Evolutionary conservation across 139 green algal species (phyloP), one percentile per base, ranked within the genome.

Genomic region (Coccomyxa sp.): DNA sequence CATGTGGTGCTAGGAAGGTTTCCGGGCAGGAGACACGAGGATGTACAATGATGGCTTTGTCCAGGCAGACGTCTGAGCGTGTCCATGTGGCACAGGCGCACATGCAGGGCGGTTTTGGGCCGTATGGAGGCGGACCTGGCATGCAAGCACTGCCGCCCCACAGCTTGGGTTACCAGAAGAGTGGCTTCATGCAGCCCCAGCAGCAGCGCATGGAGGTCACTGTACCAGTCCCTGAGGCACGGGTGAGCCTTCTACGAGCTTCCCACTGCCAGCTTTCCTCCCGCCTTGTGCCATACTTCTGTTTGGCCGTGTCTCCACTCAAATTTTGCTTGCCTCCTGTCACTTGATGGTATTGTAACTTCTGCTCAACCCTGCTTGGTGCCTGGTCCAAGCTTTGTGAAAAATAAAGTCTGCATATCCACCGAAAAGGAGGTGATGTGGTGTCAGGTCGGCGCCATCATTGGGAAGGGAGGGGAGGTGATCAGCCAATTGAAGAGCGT

Each of bases 401-500:
- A 51, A 51, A 51, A 51, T 51, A 51, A n/a, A 11, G 38, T 51
- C 38, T 51, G 38, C 38, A 51, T 51, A 7, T 51, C n/a, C n/a
- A 51, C 38, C 38, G 38, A 51, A 51, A 96, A 76, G 88, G 90
- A 25, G 63, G 63, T 71, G 63, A 9, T 71, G 63, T 71, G 63
- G 9, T 25, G 18, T 76, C 87, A 89, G n/a, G 87, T 96, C 12
- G 94, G 94, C 4, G 89, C 91, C 28, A 88, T 97, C 13, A 94
- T 97, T 21, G 94, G 94, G 63, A 91, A 90, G 79, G 88, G 91
- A 23, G 89, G 93, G 17, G 68, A 87, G 81, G 79, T 84, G 58
- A 90, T 97, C 80, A 90, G 84, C 68, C 90, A 96, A 86, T 90
- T 97, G 32, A 93, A 97, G 87, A 82, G 83, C 63, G 67, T 93